Conservation (phyloP, 495 filamentous ascomycete genomes). For the Aspergillus asperescens region DNA sequence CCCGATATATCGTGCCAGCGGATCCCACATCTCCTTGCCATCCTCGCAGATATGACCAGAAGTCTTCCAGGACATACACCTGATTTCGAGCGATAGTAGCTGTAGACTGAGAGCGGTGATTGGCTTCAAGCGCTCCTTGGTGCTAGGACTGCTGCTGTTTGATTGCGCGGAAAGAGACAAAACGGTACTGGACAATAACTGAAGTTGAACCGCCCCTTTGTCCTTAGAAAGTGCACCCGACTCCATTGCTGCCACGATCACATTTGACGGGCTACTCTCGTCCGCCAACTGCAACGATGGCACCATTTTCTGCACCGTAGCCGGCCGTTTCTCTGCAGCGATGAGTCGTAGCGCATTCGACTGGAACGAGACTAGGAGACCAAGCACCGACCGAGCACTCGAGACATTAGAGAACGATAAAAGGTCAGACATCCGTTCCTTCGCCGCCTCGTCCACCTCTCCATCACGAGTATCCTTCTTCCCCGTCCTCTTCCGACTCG, state of each 20-base stretch:
- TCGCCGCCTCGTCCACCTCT: constrained; percentile 28
- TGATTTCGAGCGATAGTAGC: constrained; percentile 58
- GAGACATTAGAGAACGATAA: constrained; percentile 51
- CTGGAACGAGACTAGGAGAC: constrained; percentile 38
- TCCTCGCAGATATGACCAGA: constrained; percentile 63
- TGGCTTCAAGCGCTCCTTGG: constrained; percentile 52
- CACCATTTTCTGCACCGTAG: constrained; percentile 47
- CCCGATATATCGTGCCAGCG: constrained; percentile 60
- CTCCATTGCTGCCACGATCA: constrained; percentile 53
- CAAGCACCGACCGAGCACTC: constrained; percentile 31
- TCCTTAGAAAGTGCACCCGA: constrained; percentile 37
- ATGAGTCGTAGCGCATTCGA: constrained; percentile 49
- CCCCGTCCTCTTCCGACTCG: constrained; percentile 22
- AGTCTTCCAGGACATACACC: constrained; percentile 65
- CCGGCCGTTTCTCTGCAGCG: constrained; percentile 35
- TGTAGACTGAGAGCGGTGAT: constrained; percentile 59
- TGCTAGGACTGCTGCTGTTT: constrained; percentile 38
- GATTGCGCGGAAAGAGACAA: constrained; percentile 51
- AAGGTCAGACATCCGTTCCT: constrained; percentile 55
- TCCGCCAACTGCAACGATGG: constrained; percentile 41
- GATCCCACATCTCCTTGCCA: constrained; percentile 63
- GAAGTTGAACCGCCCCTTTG: constrained; percentile 65
- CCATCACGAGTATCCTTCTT: constrained; percentile 15
- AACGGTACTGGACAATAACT: constrained; percentile 61
- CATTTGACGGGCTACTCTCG: constrained; percentile 57